Evolutionary conservation across 768 basidiomycete species (phyloP).

Genomic region (Dendrothele bispora): DNA sequence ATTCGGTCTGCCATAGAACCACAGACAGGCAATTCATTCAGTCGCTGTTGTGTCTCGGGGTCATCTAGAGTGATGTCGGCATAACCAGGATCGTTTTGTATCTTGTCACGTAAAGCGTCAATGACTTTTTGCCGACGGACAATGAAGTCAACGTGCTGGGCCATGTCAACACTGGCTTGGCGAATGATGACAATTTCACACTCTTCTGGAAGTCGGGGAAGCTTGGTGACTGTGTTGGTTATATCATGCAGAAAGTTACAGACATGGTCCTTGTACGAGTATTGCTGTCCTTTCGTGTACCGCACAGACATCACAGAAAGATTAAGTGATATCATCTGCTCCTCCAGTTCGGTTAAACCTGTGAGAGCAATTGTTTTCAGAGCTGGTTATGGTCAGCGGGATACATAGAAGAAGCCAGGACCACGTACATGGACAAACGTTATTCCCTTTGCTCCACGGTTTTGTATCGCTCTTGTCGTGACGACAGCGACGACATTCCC

Average conservation of each 20-base stretch:
- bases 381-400: too few species aligned
- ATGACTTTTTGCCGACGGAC: conserved; percentile 8
- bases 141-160: too few species aligned
- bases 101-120: conserved; percentile 10
- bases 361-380: too few species aligned
- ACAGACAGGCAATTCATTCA: conserved; percentile 13
- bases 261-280: conserved; percentile 11
- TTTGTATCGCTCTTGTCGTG: background rate
- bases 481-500: background rate
- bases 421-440: too few species aligned
- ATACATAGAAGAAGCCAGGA: background rate
- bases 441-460: too few species aligned
- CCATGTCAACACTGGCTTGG: conserved; percentile 10
- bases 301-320: too few species aligned
- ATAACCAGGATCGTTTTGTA: conserved; percentile 9
- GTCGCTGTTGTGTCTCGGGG: background rate
- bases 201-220: conserved; percentile 19
- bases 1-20: conserved; percentile 9
- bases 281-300: conserved; percentile 10
- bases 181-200: conserved; percentile 16
- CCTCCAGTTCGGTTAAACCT: too few species aligned
- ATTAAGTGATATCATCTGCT: too few species aligned
- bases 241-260: conserved; percentile 19
- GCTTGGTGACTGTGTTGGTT: conserved; percentile 4
- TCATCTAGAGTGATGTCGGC: conserved; percentile 2